Percentiles rank a stretch among this genome's conserved stretches.
phyloP scores from a whole-genome alignment of 495 filamentous ascomycete species.

The Xylaria palmicola region DNA sequence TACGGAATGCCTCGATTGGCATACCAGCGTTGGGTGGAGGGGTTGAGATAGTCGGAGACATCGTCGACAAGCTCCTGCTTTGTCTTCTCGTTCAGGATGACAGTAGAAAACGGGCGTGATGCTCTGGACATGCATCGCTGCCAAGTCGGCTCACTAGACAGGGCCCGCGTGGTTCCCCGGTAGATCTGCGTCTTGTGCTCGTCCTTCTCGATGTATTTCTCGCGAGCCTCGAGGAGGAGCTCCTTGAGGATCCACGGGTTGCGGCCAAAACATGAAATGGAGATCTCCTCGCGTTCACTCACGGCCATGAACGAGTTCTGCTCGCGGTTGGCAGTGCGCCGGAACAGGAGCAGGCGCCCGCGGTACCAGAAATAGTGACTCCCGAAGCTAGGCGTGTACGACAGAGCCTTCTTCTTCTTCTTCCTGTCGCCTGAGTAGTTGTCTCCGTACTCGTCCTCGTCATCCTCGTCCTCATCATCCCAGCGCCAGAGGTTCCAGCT shows the following conservation, averaged over 20 bases:
- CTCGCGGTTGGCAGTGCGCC: conserved; percentile 39
- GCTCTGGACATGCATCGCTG: conserved; percentile 58
- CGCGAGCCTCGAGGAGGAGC: conserved; percentile 63
- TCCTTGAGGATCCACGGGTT: conserved; percentile 64
- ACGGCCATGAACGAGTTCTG: conserved; percentile 26
- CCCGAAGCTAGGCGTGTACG: conserved; percentile 64
- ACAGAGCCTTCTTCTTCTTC: conserved; percentile 58
- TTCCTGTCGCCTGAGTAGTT: conserved; percentile 22
- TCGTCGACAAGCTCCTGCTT: conserved; percentile 77
- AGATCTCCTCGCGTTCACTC: conserved; percentile 58
- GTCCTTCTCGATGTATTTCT: conserved; percentile 57
- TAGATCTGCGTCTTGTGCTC: conserved; percentile 66
- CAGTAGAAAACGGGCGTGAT: conserved; percentile 78
- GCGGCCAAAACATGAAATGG: conserved; percentile 64
- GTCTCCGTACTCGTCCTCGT: conserved; percentile 51
- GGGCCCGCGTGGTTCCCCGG: conserved; percentile 47
- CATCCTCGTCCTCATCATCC: conserved; percentile 43
- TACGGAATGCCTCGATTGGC: conserved; percentile 70
- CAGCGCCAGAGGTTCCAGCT: conserved; percentile 47
- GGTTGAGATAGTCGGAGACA: conserved; percentile 85
- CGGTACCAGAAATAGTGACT: conserved; percentile 67
- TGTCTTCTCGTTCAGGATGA: conserved; percentile 73
- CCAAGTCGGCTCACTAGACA: conserved; percentile 41
- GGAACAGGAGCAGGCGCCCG: conserved; percentile 55
- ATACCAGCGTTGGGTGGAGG: conserved; percentile 76